These are phyloP conservation scores for Pythium dissimile DNA, from an alignment of 352 stramenopile genomes.

Conservation along the genomic window DNA sequence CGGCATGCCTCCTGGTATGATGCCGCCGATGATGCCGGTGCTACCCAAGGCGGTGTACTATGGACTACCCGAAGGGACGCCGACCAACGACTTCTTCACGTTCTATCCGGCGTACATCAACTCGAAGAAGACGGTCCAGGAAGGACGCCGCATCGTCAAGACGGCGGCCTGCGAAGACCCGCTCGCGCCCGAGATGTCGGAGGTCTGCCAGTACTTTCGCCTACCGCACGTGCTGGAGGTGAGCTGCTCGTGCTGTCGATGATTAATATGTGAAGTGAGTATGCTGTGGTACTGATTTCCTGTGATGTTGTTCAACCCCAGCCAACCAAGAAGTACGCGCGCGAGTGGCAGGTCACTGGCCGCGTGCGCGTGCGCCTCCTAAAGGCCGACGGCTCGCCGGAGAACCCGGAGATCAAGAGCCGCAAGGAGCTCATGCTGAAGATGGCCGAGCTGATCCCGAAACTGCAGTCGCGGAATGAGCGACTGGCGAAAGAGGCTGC, in stretches of 20 bases:
- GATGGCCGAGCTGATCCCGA: slow-evolving; percentile 85
- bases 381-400: slow-evolving; percentile 51
- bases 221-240: slow-evolving; percentile 80
- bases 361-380: slow-evolving; percentile 71
- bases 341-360: slow-evolving; percentile 70
- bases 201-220: slow-evolving; percentile 80
- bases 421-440: slow-evolving; percentile 82
- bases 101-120: slow-evolving; percentile 90
- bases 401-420: slow-evolving; percentile 66
- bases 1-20: slow-evolving; percentile 39
- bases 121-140: slow-evolving; percentile 72
- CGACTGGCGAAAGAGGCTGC: slow-evolving; percentile 69
- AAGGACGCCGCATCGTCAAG: slow-evolving; percentile 74
- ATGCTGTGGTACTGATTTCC: slow-evolving; percentile 5
- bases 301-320: slow-evolving; percentile 5
- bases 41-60: slow-evolving; percentile 70
- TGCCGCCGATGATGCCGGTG: slow-evolving; percentile 48
- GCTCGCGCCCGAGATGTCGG: slow-evolving; percentile 77
- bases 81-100: slow-evolving; percentile 58
- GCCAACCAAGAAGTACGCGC: slow-evolving; percentile 78
- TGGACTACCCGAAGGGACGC: slow-evolving; percentile 50
- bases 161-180: slow-evolving; percentile 61
- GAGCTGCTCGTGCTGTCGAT: background rate
- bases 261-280: background rate
- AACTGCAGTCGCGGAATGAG: slow-evolving; percentile 76